These are phyloP conservation scores for Wallacemonas rigidus DNA, from an alignment of 208 protist species.

Conservation along the genomic window DNA sequence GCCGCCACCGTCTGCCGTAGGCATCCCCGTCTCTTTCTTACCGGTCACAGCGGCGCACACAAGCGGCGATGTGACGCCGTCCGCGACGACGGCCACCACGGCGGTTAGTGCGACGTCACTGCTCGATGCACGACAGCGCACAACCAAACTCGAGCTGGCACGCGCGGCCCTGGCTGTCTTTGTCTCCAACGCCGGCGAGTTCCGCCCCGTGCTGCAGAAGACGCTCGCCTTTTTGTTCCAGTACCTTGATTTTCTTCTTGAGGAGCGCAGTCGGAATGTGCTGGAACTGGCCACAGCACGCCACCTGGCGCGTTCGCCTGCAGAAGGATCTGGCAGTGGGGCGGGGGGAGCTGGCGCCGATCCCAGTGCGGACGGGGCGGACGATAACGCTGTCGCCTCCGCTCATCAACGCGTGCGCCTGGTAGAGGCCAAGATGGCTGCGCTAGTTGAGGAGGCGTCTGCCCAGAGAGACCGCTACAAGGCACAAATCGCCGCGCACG, in stretches of 20 bases:
- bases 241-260: slow-evolving; percentile 61
- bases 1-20: background rate
- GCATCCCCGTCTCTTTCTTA: slow-evolving; percentile 4
- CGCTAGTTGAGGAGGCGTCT: slow-evolving; percentile 69
- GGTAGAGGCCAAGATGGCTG: slow-evolving; percentile 72
- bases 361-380: slow-evolving; percentile 20
- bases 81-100: background rate
- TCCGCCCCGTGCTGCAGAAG: slow-evolving; percentile 64
- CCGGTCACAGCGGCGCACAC: background rate
- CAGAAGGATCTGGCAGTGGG: background rate
- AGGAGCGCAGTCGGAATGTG: slow-evolving; percentile 26
- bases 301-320: background rate
- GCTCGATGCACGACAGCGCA: slow-evolving; percentile 3
- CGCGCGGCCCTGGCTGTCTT: slow-evolving; percentile 81
- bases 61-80: background rate
- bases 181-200: slow-evolving; percentile 71
- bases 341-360: background rate
- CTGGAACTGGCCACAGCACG: slow-evolving; percentile 9
- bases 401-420: slow-evolving; percentile 70
- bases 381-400: slow-evolving; percentile 46
- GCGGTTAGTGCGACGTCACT: background rate
- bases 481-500: slow-evolving; percentile 53
- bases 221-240: slow-evolving; percentile 78
- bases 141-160: slow-evolving; percentile 57
- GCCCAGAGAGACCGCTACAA: slow-evolving; percentile 77